Conservation (phyloP, 2,329 filamentous ascomycete genomes). For the Paecilomyces sp. region DNA sequence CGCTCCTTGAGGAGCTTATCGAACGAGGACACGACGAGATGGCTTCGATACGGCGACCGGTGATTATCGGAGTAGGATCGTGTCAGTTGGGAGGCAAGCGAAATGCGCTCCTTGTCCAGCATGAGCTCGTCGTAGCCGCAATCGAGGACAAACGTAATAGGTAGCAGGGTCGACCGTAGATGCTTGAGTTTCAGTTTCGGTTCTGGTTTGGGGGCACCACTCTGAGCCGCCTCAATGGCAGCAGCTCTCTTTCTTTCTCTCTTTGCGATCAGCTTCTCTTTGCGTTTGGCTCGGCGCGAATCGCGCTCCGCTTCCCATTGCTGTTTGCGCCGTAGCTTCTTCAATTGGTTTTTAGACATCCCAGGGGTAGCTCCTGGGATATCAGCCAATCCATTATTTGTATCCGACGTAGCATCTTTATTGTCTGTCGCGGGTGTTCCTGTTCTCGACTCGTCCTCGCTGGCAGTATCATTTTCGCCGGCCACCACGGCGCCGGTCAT, state of each 20-base stretch:
- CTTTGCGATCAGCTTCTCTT: constrained; percentile 49
- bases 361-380: constrained; percentile 10
- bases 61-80: constrained; percentile 85
- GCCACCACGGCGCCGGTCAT: constrained; percentile 22
- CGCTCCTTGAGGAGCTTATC: constrained; percentile 65
- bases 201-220: constrained; percentile 14
- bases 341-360: constrained; percentile 80
- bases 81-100: constrained; percentile 75
- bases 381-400: constrained; percentile 4
- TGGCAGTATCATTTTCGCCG: constrained; percentile 5
- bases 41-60: constrained; percentile 57
- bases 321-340: constrained; percentile 65
- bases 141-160: constrained; percentile 77
- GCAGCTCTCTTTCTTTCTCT: constrained; percentile 42
- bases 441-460: background rate
- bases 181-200: constrained; percentile 15
- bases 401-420: background rate
- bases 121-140: constrained; percentile 90
- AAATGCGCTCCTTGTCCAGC: constrained; percentile 77
- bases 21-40: constrained; percentile 74
- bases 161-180: constrained; percentile 50
- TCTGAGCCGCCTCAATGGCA: constrained; percentile 24
- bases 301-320: constrained; percentile 68
- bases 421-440: background rate
- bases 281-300: constrained; percentile 50